Evolutionary conservation across 1,284 basidiomycete genomes (phyloP).

Genomic region (Wolfiporia cocos): DNA sequence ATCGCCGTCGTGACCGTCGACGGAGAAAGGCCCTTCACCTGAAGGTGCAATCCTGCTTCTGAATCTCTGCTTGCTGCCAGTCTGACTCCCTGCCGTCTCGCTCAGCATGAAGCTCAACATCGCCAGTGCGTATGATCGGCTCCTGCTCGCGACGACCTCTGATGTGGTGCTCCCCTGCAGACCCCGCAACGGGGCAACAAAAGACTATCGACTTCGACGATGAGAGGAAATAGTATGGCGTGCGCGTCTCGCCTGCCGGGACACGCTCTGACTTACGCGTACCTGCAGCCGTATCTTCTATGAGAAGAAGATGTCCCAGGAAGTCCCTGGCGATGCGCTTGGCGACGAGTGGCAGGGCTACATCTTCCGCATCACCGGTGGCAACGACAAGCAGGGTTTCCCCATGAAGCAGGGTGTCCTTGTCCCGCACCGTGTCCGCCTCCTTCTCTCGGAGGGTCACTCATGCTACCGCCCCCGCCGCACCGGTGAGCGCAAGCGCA

Average conservation of each 20-base stretch:
- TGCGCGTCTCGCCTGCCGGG: too few relatives aligned
- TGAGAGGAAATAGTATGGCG: slow-evolving; percentile 80
- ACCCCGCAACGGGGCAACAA: slow-evolving; percentile 95
- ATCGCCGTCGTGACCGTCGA: slow-evolving; percentile 30
- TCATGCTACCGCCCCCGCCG: slow-evolving; percentile 96
- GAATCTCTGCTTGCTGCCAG: too few relatives aligned
- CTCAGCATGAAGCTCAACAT: slow-evolving; percentile 93
- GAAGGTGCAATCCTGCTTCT: slow-evolving; percentile 18
- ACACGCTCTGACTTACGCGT: background rate
- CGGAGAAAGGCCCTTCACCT: slow-evolving; percentile 28
- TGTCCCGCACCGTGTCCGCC: slow-evolving; percentile 88
- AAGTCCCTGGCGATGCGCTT: slow-evolving; percentile 87
- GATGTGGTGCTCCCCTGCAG: slow-evolving; percentile 29
- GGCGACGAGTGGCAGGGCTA: slow-evolving; percentile 99
- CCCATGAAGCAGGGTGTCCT: slow-evolving; percentile 99
- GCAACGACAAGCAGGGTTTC: slow-evolving; percentile 96
- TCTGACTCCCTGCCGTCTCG: slow-evolving; percentile 1
- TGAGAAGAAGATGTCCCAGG: slow-evolving; percentile 95
- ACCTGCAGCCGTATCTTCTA: slow-evolving; percentile 87
- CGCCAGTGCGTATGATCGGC: slow-evolving; percentile 63
- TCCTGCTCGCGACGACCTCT: slow-evolving; percentile 8
- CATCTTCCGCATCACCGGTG: slow-evolving; percentile 94
- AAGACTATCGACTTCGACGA: slow-evolving; percentile 95
- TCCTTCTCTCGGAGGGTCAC: slow-evolving; percentile 94
- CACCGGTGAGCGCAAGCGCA: slow-evolving; percentile 95